Base-by-base conservation (phyloP, 345 rosid species). In the Salix purpurea region DNA sequence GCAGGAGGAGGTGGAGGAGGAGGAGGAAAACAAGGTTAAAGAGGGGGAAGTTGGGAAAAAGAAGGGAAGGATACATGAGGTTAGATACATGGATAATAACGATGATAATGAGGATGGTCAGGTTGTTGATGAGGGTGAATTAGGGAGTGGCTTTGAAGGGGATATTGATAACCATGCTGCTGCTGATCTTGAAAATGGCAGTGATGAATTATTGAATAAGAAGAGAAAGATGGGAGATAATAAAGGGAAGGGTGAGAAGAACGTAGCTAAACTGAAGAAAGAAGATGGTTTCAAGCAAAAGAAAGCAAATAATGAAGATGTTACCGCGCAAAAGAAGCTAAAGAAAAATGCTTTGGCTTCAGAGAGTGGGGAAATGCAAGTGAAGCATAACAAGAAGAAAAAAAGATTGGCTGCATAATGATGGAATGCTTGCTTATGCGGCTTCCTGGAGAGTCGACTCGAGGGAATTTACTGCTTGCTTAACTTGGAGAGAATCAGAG, bases 21-120 rank as follows among this genome's bases (percentile, higher is more conserved):
- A 12, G 54, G 85, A 21, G 66, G 76, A 71, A 21, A 74, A 52
- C n/a, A 74, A 65, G 23, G 80, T 30, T 2, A 54, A 65, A 56
- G 82, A 9, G 65, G 81, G 26, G 56, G 75, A 83, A 23, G 81
- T 65, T 69, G 83, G 72, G 34, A 85, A 83, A 82, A 89, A 74
- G 88, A 92, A 87, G 71, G 97, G 97, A 39, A 88, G 90, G 81
- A 92, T 92, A 75, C 92, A 88, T 61, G 94, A 89, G 77, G 87
- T 92, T 81, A 87, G 84, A 77, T 92, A 92, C 84, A 88, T 92
- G 93, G 97, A 92, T 83, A 83, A 81, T 52, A 75, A 76, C 64
- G 84, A 84, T 37, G 80, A 81, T 65, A 88, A 85, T 67, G 83
- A 72, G 37, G 86, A 82, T 62, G 69, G 14, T 19, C 81, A 15